Evolutionary conservation across 768 basidiomycete species (phyloP).

Genomic region (Scleroderma citrinum): DNA sequence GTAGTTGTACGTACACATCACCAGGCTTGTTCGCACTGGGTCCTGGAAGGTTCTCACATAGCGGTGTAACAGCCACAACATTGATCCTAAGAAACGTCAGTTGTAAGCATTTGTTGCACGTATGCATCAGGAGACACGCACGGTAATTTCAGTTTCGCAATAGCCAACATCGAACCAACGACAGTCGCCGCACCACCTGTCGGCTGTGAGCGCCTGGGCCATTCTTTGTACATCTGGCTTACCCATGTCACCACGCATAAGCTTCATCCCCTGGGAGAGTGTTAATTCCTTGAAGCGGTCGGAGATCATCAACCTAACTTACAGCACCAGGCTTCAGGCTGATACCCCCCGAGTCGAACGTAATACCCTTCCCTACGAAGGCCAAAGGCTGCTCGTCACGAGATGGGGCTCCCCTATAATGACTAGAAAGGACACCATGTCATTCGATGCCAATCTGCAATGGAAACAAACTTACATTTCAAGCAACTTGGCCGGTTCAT

Average conservation of each 20-base stretch:
- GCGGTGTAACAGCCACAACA: conserved; percentile 62
- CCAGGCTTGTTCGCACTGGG: conserved; percentile 67
- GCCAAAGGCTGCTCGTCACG: conserved; percentile 57
- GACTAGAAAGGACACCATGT: conserved; percentile 34
- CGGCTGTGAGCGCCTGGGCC: background rate
- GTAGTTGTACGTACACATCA: conserved; percentile 53
- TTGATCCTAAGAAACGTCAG: conserved; percentile 49
- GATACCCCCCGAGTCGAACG: conserved; percentile 87
- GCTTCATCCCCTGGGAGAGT: conserved; percentile 62
- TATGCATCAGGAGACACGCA: conserved; percentile 30
- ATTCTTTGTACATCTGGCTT: conserved; percentile 5
- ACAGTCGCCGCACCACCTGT: conserved; percentile 77
- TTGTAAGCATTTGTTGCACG: background rate
- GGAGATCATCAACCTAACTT: conserved; percentile 17
- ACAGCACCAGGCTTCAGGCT: conserved; percentile 74
- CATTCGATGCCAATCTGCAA: background rate
- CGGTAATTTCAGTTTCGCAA: conserved; percentile 80
- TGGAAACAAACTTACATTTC: conserved; percentile 54
- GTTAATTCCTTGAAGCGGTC: background rate
- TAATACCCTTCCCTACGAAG: conserved; percentile 85
- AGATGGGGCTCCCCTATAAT: conserved; percentile 71
- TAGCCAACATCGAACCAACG: conserved; percentile 63
- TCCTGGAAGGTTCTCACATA: conserved; percentile 85
- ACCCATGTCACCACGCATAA: conserved; percentile 89
- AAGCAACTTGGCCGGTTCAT: conserved; percentile 80